phyloP scores from a whole-genome alignment of 2,329 filamentous ascomycete species.

The Trichoderma aggressivum region DNA sequence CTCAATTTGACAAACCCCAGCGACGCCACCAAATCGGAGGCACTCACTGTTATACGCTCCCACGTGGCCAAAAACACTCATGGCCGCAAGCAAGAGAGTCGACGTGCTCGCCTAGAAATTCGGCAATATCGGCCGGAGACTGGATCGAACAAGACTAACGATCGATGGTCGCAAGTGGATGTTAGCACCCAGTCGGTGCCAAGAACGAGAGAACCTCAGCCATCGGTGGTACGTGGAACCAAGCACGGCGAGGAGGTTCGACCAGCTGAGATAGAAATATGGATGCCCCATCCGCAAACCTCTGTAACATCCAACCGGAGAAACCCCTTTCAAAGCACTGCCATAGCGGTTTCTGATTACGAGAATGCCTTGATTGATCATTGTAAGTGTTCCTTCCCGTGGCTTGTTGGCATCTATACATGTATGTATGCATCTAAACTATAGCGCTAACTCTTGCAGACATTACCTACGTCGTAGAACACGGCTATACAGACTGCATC shows the following conservation, averaged over 20 bases:
- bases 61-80: constrained; percentile 12
- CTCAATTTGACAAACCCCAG: constrained; percentile 10
- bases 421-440: too few relatives aligned
- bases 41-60: constrained; percentile 8
- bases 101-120: constrained; percentile 3
- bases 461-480: constrained; percentile 7
- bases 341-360: background rate
- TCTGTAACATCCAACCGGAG: background rate
- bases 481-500: constrained; percentile 11
- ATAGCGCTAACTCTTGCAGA: background rate
- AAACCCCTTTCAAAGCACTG: constrained; percentile 6
- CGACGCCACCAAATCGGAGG: constrained; percentile 9
- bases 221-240: background rate
- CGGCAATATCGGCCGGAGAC: constrained; percentile 2
- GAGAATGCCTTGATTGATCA: constrained; percentile 6
- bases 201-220: background rate
- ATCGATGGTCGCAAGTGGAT: background rate
- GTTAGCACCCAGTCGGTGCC: background rate
- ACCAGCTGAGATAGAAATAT: background rate
- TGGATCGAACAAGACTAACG: background rate
- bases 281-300: constrained; percentile 2
- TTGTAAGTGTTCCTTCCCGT: background rate
- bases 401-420: background rate
- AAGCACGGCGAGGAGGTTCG: background rate
- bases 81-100: constrained; percentile 8